phyloP scores from a whole-genome alignment of 148 eudicot genomes.

The Mesembryanthemum crystallinum region DNA sequence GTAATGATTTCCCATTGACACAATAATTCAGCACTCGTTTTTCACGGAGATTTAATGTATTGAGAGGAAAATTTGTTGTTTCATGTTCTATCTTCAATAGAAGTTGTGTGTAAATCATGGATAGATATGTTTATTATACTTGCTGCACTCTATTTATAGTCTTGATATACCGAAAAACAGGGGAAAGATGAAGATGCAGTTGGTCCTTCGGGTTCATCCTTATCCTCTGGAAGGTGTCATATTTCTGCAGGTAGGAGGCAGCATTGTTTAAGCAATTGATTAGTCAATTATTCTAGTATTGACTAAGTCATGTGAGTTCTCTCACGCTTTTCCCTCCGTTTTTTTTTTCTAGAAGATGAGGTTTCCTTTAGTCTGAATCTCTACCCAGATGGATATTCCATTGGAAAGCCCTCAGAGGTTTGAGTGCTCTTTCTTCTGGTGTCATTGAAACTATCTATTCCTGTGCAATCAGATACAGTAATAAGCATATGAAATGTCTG shows the following conservation, averaged over 20 bases:
- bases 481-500: background rate
- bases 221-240: slow-evolving; percentile 22
- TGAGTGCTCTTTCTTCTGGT: slow-evolving; percentile 15
- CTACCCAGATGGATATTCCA: slow-evolving; percentile 79
- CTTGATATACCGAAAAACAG: slow-evolving; percentile 33
- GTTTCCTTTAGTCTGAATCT: slow-evolving; percentile 75
- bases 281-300: background rate
- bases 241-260: slow-evolving; percentile 31
- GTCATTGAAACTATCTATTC: background rate
- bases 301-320: background rate
- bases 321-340: background rate
- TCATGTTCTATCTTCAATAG: background rate
- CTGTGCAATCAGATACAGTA: background rate
- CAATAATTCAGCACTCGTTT: background rate
- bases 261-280: background rate
- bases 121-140: background rate
- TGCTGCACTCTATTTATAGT: background rate
- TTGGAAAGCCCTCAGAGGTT: slow-evolving; percentile 77
- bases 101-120: background rate
- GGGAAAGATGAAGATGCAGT: slow-evolving; percentile 40
- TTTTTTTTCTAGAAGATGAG: slow-evolving; percentile 59
- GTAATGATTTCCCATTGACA: background rate
- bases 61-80: background rate
- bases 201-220: slow-evolving; percentile 45
- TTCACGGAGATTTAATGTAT: background rate